Base-by-base conservation (phyloP, 2,329 filamentous ascomycete species). In the Aspergillus fumigatiaffinis region DNA sequence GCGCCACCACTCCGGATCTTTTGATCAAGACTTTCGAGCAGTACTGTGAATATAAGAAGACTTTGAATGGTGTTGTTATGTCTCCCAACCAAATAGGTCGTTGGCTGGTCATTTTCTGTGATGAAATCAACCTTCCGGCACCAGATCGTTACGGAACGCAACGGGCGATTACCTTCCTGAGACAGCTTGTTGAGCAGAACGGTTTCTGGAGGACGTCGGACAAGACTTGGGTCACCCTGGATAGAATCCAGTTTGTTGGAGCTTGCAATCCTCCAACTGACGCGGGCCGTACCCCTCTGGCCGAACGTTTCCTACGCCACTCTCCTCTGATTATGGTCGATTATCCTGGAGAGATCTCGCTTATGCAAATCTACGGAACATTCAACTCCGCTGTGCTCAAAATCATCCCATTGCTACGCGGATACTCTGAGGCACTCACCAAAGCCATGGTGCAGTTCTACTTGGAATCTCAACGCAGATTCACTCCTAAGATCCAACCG, bases 301-400 rank as follows among this genome's bases (percentile, higher is more conserved):
- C 91, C 47, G 87, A 91, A 51, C 85, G 94, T 66, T 99, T 99
- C 84, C 82, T 99, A 63, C 87, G 95, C 58, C 95, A 99, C 74
- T 92, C 94, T 17, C 94, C 94, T n/a, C 85, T 99, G 54, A 90
- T 99, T 76, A 99, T 99, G 95, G 95, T 99, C 46, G 94, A 99
- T 71, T 99, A 99, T 70, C 94, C 94, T 59, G 94, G 95, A 68
- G 92, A 99, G 77, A 82, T 92, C 47, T 99, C 95, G 3, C 84
- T 99, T 41, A 88, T 88, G 65, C 94, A 99, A 73, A 99, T 99
- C 65, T 99, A 99, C 71, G 94, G 95, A 66, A 97, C 95, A 0
- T 99, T 99, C 84, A 99, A 96, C 73, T 89, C 85, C 55, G 94
- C 95, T 9, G 87, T 99, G 47, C 87, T 99, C 71, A 99, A 99